Base-by-base conservation (phyloP, 371 early-diverging fungal genomes). In the Capniomyces stellatus region DNA sequence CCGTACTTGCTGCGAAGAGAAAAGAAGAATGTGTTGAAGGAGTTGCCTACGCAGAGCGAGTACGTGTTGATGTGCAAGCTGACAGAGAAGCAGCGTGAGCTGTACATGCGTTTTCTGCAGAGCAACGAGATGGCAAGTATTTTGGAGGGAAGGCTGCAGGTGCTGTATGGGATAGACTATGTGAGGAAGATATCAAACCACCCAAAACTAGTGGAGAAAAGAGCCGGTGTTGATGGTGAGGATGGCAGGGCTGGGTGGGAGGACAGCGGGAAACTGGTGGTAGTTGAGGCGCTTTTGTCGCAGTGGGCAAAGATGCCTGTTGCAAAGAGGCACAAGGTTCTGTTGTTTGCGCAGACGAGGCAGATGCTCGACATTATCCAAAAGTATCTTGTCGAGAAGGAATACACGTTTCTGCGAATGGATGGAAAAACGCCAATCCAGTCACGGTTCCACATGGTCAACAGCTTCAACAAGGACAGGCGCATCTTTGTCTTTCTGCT, bases 131-230 rank as follows among this genome's bases (percentile, higher is more conserved):
- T 79, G 77, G 74, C 70, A 39, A 74, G 74, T 6, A 94, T 95
- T 22, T 58, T 92, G 49, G 74, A 77, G n/a, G 91, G 89, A 1
- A 79, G 79, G 30, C 71, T 81, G 44, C 85, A 92, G 54, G 84
- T 86, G 2, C 69, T 98, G 22, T 82, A 64, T 56, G 97, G 95
- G 2, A 94, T 99, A 42, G 94, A 92, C 58, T 74, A 85, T 46
- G 78, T 97, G 6, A 75, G 98, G 57, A 98, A 99, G 69, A 89
- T 98, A 28, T 93, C 96, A 64, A 97, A 98, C 64, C 98, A 98
- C 60, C 95, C 94, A 0, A 92, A 90, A 59, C 62, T 96, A 3
- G 61, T 51, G 3, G 10, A 35, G 30, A 62, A 53, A 58, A 48
- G 58, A 22, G 27, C 52, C 21, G 24, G 40, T 2, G 2, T 24